Percentiles rank a stretch among this genome's conserved stretches.
phyloP scores from a whole-genome alignment of 1,284 basidiomycete species.

The Ustilago loliicola region DNA sequence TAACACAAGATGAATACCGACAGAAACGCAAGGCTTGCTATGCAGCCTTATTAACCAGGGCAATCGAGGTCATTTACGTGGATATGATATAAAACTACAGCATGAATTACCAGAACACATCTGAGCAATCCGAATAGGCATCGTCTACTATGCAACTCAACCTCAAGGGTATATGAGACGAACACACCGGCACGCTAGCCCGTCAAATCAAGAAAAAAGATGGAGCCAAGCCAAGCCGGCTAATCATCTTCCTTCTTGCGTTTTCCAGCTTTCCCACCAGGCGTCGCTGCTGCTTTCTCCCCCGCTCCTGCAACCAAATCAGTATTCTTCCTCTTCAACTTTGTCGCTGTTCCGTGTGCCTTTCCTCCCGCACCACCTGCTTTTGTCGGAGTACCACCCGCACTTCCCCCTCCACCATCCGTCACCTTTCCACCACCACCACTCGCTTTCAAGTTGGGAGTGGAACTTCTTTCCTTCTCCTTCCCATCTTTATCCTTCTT shows the following conservation, averaged over 20 bases:
- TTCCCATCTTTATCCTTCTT: slow-evolving; percentile 31
- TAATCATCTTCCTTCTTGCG: slow-evolving; percentile 55
- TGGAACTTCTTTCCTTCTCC: slow-evolving; percentile 34
- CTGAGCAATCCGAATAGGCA: no score
- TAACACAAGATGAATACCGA: no score
- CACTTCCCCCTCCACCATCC: slow-evolving; percentile 15
- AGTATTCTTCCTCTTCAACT: slow-evolving; percentile 47
- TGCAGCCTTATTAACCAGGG: no score
- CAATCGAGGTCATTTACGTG: no score
- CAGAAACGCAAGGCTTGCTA: no score
- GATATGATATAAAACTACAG: no score
- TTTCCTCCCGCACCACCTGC: slow-evolving; percentile 5
- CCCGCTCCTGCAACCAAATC: slow-evolving; percentile 3
- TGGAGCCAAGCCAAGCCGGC: no score
- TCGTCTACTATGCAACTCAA: no score
- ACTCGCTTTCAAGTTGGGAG: slow-evolving; percentile 16
- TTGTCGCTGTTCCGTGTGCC: slow-evolving; percentile 16
- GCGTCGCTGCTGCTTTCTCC: slow-evolving; percentile 6
- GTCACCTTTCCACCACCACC: slow-evolving; percentile 21
- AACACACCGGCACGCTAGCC: neutral
- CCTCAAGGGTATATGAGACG: neutral
- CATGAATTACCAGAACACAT: no score
- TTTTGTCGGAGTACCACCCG: slow-evolving; percentile 20
- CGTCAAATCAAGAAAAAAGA: neutral
- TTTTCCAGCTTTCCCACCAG: slow-evolving; percentile 32